phyloP scores from a whole-genome alignment of 352 stramenopile genomes.

The Pythium insidiosum region DNA sequence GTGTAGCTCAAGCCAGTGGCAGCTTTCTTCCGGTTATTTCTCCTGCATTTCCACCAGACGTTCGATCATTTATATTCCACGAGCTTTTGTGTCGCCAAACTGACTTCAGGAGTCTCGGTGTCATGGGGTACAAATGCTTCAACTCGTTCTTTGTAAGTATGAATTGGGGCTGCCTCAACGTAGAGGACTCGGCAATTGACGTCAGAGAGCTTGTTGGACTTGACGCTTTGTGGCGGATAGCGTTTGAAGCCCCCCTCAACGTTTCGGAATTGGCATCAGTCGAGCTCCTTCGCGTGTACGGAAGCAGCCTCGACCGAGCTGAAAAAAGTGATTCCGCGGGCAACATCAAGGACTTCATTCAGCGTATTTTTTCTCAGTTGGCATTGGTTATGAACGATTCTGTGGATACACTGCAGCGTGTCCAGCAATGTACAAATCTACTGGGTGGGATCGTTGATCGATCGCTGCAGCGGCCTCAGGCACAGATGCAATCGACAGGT shows the following conservation, averaged over 20 bases:
- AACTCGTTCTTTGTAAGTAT: slow-evolving; percentile 81
- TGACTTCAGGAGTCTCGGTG: slow-evolving; percentile 61
- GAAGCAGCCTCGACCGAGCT: slow-evolving; percentile 32
- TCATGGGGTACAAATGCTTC: slow-evolving; percentile 81
- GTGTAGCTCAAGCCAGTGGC: no score
- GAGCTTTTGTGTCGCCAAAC: slow-evolving; percentile 75
- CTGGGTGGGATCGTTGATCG: slow-evolving; percentile 51
- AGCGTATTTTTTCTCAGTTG: slow-evolving; percentile 71
- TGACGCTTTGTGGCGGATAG: slow-evolving; percentile 78
- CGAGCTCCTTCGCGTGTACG: slow-evolving; percentile 78
- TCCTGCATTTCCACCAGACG: slow-evolving; percentile 64
- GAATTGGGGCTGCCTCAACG: slow-evolving; percentile 25
- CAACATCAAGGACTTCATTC: slow-evolving; percentile 70
- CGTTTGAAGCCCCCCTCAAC: slow-evolving; percentile 67
- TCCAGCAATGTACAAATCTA: slow-evolving; percentile 73
- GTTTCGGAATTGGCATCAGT: slow-evolving; percentile 72
- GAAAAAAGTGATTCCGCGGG: slow-evolving; percentile 25
- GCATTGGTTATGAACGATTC: slow-evolving; percentile 38
- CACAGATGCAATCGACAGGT: no score
- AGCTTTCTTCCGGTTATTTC: slow-evolving; percentile 65
- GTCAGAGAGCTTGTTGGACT: slow-evolving; percentile 40
- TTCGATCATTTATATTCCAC: slow-evolving; percentile 80
- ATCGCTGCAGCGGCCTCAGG: no score
- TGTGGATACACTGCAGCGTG: slow-evolving; percentile 43
- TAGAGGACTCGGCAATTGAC: background rate